phyloP scores from a whole-genome alignment of 2,329 filamentous ascomycete species.

The Aureobasidium sp. region DNA sequence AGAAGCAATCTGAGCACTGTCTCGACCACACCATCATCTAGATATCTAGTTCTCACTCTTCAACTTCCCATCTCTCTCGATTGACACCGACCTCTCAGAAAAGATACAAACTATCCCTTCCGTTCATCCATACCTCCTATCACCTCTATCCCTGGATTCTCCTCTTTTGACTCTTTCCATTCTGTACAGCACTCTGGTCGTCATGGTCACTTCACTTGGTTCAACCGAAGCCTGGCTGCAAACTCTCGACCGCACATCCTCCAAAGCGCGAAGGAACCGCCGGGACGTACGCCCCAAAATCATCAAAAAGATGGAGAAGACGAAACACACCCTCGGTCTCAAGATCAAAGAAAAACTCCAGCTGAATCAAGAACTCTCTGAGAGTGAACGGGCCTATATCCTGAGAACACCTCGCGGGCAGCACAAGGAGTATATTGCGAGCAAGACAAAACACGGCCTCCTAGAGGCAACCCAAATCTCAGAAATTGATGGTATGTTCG shows the following conservation, averaged over 20 bases:
- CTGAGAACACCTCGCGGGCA: neutral
- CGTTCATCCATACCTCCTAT: neutral
- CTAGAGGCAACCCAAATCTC: neutral
- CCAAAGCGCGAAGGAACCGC: neutral
- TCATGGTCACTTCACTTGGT: neutral
- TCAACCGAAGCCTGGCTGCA: neutral
- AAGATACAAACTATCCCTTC: neutral
- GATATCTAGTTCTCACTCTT: neutral
- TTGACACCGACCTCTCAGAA: neutral
- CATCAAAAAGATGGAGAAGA: neutral
- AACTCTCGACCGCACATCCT: neutral
- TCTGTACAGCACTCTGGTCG: neutral
- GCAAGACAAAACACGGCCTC: neutral
- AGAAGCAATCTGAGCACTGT: neutral
- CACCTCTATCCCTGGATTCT: neutral
- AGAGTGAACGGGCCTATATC: neutral
- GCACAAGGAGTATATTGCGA: neutral
- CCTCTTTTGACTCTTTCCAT: neutral
- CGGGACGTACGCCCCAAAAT: neutral
- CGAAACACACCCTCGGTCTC: neutral
- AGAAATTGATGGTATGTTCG: neutral
- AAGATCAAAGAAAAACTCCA: neutral
- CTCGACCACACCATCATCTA: neutral
- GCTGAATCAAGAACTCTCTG: neutral
- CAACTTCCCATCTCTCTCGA: neutral